These are phyloP conservation scores for Lojkania enalia DNA, from an alignment of 2,329 filamentous ascomycete species.

Conservation along the genomic window DNA sequence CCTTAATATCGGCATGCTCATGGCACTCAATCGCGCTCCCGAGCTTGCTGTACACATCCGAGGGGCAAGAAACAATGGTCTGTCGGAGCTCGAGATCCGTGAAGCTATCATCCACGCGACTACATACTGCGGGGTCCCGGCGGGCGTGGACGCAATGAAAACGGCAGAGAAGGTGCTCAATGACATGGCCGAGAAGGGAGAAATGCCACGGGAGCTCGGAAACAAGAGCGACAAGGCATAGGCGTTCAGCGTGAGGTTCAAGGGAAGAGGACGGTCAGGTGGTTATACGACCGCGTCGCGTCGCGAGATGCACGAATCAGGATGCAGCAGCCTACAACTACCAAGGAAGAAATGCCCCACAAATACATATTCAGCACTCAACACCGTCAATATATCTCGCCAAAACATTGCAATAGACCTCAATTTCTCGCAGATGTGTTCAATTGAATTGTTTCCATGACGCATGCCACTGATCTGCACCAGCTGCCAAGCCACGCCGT, in stretches of 20 bases:
- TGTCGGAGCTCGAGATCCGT: constrained; percentile 64
- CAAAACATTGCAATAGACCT: constrained; percentile 2
- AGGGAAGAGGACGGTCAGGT: neutral
- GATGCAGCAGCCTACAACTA: neutral
- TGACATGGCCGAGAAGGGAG: constrained; percentile 54
- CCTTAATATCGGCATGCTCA: constrained; percentile 67
- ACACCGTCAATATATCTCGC: constrained; percentile 15
- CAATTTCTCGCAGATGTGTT: constrained; percentile 8
- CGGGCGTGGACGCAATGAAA: constrained; percentile 59
- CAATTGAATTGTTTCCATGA: constrained; percentile 12
- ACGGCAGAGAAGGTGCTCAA: constrained; percentile 56
- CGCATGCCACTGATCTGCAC: constrained; percentile 4
- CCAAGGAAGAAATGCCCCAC: constrained; percentile 15
- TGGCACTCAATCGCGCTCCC: constrained; percentile 61
- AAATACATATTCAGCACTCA: constrained; percentile 7
- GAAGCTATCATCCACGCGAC: constrained; percentile 59
- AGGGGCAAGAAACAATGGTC: constrained; percentile 65
- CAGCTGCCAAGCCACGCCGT: constrained; percentile 18
- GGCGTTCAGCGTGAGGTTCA: neutral
- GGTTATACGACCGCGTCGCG: constrained; percentile 3
- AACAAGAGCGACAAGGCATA: constrained; percentile 35
- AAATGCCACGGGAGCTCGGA: constrained; percentile 40
- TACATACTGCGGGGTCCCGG: constrained; percentile 59
- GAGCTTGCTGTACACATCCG: constrained; percentile 66
- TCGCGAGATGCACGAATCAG: neutral